Conservation (phyloP, 805 yeast species). For the Lipomyces chichibuensis region DNA sequence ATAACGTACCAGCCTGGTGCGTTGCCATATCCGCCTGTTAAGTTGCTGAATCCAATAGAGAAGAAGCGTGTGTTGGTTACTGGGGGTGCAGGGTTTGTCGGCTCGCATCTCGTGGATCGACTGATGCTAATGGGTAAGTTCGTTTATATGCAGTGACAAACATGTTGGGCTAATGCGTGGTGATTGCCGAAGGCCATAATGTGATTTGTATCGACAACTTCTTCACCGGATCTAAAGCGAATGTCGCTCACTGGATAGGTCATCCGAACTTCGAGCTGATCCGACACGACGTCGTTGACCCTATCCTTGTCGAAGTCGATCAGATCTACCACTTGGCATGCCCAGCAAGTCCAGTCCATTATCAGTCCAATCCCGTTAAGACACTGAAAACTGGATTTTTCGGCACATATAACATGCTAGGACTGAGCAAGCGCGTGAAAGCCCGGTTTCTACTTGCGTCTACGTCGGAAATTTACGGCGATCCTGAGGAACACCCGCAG, state of each 20-base stretch:
- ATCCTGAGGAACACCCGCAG: conserved; percentile 41
- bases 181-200: conserved; percentile 28
- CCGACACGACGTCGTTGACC: conserved; percentile 41
- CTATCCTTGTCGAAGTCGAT: conserved; percentile 40
- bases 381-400: conserved; percentile 40
- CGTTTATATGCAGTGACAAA: neutral
- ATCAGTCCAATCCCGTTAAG: conserved; percentile 41
- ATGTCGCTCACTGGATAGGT: conserved; percentile 41
- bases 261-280: conserved; percentile 41
- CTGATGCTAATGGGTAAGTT: conserved; percentile 38
- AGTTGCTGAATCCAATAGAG: conserved; percentile 38
- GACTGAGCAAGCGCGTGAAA: conserved; percentile 41
- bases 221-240: conserved; percentile 39
- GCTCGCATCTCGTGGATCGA: conserved; percentile 40
- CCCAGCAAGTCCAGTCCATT: conserved; percentile 41
- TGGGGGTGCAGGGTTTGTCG: conserved; percentile 42
- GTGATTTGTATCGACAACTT: conserved; percentile 41
- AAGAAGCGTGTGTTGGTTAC: conserved; percentile 39
- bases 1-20: conserved; percentile 30
- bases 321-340: conserved; percentile 41
- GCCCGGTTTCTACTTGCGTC: conserved; percentile 40
- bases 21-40: conserved; percentile 36
- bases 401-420: conserved; percentile 41
- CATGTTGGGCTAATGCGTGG: neutral
- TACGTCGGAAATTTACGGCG: conserved; percentile 41